A percentile compares a stretch with the other conserved stretches of the same genome.
Conservation (phyloP, 768 basidiomycete genomes). For the Leccinum obscurum region DNA sequence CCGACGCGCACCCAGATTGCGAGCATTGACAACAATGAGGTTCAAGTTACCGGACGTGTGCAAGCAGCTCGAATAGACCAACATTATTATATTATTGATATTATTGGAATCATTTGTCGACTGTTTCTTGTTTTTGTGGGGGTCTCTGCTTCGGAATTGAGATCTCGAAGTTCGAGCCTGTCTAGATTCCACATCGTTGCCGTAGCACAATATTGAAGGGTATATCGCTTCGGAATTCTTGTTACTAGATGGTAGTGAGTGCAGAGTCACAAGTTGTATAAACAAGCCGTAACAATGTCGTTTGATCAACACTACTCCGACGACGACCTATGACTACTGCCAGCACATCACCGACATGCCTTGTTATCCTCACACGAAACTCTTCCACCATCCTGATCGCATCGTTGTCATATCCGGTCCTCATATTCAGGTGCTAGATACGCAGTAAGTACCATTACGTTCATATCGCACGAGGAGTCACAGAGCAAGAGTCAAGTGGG, state of each 20-base stretch:
- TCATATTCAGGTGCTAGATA: conserved; percentile 60
- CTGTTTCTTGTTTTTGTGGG: background rate
- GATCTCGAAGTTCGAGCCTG: background rate
- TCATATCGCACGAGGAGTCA: conserved; percentile 8
- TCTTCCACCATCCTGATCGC: conserved; percentile 40
- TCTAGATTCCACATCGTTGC: background rate
- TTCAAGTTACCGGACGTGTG: no score
- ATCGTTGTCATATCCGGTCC: conserved; percentile 56
- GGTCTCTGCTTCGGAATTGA: background rate
- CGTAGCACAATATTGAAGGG: background rate
- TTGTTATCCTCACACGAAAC: conserved; percentile 48
- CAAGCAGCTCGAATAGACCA: no score
- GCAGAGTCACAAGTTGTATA: background rate
- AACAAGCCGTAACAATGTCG: background rate
- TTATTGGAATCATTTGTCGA: no score
- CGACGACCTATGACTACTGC: background rate
- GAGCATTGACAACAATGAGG: no score
- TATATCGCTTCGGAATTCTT: background rate
- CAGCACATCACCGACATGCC: conserved; percentile 30
- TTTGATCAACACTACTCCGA: background rate
- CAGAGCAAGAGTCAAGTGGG: conserved; percentile 47
- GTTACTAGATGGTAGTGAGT: background rate
- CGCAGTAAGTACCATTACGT: conserved; percentile 42
- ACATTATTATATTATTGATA: no score
- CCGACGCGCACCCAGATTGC: no score